A percentile compares a stretch with the other conserved stretches of the same genome.
Conservation (phyloP, 257 asterid species). For the Solanum lycopersicoides region DNA sequence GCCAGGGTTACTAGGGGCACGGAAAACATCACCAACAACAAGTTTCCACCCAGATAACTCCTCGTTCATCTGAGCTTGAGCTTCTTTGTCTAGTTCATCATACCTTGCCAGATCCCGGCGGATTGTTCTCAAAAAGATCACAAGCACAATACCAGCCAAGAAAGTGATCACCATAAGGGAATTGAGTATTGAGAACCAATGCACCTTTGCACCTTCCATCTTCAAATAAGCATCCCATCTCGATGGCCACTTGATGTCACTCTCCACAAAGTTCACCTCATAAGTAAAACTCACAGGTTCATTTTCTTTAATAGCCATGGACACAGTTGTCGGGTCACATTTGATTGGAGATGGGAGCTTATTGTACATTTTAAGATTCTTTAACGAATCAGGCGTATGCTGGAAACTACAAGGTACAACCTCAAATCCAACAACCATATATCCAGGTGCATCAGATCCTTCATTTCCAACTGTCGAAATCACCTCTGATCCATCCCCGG, state of each 20-base stretch:
- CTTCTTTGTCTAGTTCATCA: constrained; percentile 87
- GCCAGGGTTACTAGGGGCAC: constrained; percentile 59
- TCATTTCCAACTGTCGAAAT: constrained; percentile 42
- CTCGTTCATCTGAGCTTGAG: constrained; percentile 94
- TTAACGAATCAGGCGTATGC: constrained; percentile 41
- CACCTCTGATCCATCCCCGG: constrained; percentile 75
- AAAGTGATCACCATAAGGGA: constrained; percentile 88
- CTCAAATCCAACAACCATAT: constrained; percentile 91
- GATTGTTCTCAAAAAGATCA: constrained; percentile 75
- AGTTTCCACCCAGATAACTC: constrained; percentile 94
- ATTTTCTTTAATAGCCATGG: constrained; percentile 62
- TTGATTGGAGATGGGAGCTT: constrained; percentile 47
- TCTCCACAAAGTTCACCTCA: constrained; percentile 67
- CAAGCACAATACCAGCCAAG: constrained; percentile 87
- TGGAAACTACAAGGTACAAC: constrained; percentile 72
- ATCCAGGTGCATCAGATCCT: constrained; percentile 63
- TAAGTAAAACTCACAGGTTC: constrained; percentile 62
- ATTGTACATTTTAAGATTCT: constrained; percentile 46
- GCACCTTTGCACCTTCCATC: constrained; percentile 94
- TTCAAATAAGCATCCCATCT: constrained; percentile 92
- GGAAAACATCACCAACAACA: constrained; percentile 77
- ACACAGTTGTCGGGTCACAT: constrained; percentile 59
- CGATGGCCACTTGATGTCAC: constrained; percentile 90
- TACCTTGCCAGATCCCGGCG: constrained; percentile 71
- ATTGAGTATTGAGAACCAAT: constrained; percentile 87